Conservation (phyloP, 768 basidiomycete species). For the Rhodocollybia butyracea region DNA sequence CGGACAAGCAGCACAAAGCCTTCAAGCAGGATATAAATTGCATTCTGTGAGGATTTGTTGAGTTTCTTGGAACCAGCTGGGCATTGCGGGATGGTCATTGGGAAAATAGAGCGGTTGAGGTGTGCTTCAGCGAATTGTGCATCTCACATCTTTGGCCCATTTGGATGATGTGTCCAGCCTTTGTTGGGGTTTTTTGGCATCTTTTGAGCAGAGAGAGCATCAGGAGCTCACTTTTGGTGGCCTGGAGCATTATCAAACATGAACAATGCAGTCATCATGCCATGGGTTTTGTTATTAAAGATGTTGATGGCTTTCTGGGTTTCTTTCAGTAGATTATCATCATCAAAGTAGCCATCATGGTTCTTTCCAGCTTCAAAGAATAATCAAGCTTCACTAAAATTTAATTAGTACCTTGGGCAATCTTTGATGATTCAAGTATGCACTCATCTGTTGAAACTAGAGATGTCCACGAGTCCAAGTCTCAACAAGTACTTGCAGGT, state of each 20-base stretch:
- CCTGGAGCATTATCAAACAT: slow-evolving; percentile 11
- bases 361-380: slow-evolving; percentile 20
- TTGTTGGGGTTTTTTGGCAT: slow-evolving; percentile 22
- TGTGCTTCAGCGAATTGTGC: slow-evolving; percentile 15
- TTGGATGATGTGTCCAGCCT: slow-evolving; percentile 12
- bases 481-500: too few relatives aligned
- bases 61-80: slow-evolving; percentile 36
- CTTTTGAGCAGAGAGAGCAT: slow-evolving; percentile 24
- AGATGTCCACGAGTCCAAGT: too few relatives aligned
- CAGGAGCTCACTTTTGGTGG: slow-evolving; percentile 22
- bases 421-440: not conserved
- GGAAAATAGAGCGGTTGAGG: slow-evolving; percentile 30
- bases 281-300: slow-evolving; percentile 7
- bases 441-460: too few relatives aligned
- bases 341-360: slow-evolving; percentile 15
- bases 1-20: slow-evolving; percentile 20
- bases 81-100: slow-evolving; percentile 23
- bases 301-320: slow-evolving; percentile 15
- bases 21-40: slow-evolving; percentile 13
- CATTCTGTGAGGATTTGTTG: slow-evolving; percentile 21
- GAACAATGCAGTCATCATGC: not conserved
- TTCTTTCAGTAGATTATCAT: slow-evolving; percentile 13
- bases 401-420: not conserved
- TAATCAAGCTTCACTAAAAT: slow-evolving; percentile 15
- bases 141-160: slow-evolving; percentile 19